phyloP scores from a whole-genome alignment of 202 grass and related monocot species.

The Dendrocalamus latiflorus region DNA sequence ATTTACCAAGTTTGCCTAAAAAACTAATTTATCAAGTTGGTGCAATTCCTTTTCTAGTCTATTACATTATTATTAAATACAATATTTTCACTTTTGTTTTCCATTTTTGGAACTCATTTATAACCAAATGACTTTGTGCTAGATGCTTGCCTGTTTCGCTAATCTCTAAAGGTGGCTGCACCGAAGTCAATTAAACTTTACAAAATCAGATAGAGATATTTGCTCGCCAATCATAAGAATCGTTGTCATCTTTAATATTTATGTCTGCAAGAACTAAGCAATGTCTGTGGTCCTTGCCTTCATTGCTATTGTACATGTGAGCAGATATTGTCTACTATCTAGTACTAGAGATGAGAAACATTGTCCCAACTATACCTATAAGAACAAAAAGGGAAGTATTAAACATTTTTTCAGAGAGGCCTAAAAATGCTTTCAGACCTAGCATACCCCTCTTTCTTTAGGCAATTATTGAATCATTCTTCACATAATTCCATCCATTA shows the following conservation, averaged over 20 bases:
- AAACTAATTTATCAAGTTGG: background rate
- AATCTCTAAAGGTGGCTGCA: background rate
- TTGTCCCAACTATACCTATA: background rate
- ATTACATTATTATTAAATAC: background rate
- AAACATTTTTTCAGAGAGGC: background rate
- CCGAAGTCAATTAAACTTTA: background rate
- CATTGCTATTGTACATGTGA: conserved; percentile 8
- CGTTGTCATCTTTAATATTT: background rate
- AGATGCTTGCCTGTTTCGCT: background rate
- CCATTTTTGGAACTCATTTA: background rate
- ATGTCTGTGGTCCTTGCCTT: conserved; percentile 4
- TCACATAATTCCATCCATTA: no score
- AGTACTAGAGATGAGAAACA: background rate
- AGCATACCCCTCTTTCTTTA: background rate
- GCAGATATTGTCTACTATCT: background rate
- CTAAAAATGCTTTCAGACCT: background rate
- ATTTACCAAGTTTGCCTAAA: background rate
- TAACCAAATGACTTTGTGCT: background rate
- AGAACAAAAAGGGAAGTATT: background rate
- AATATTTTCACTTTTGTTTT: background rate
- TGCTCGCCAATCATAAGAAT: background rate
- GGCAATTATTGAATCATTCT: no score
- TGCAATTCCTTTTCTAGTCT: background rate
- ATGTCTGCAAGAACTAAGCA: background rate
- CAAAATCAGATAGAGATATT: background rate